Percentiles rank a stretch among this genome's conserved stretches.
phyloP scores from a whole-genome alignment of 495 filamentous ascomycete genomes.

The Penicillium crystallinum region DNA sequence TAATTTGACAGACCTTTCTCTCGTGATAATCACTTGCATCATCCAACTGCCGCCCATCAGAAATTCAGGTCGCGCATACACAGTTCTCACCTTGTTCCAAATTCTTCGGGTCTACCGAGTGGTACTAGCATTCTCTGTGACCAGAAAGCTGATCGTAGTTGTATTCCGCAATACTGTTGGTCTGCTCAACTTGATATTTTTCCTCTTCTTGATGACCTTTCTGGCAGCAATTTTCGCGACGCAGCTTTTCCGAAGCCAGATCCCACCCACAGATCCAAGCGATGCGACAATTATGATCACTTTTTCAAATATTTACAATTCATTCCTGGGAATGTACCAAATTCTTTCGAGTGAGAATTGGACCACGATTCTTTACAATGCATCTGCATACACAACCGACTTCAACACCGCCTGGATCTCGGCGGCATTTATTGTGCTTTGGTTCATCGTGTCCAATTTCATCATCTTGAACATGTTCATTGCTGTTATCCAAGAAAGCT shows the following conservation, averaged over 20 bases:
- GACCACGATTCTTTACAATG: constrained; percentile 81
- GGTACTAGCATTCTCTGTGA: constrained; percentile 83
- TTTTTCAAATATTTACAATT: constrained; percentile 89
- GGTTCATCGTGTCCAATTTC: constrained; percentile 94
- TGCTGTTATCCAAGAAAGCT: constrained; percentile 99
- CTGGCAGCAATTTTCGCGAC: constrained; percentile 89
- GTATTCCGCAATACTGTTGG: constrained; percentile 90
- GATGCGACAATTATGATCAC: constrained; percentile 59
- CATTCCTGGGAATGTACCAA: constrained; percentile 97
- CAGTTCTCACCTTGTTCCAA: constrained; percentile 90
- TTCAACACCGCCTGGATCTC: constrained; percentile 85
- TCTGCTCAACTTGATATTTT: constrained; percentile 90
- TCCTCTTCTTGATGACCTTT: constrained; percentile 93
- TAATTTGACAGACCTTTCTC: constrained; percentile 73
- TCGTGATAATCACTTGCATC: constrained; percentile 74
- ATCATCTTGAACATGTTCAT: constrained; percentile 99
- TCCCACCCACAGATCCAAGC: constrained; percentile 54
- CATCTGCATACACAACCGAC: constrained; percentile 58
- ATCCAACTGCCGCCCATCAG: constrained; percentile 84
- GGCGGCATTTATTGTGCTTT: constrained; percentile 85
- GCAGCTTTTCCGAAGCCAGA: constrained; percentile 85
- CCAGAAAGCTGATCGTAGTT: constrained; percentile 72
- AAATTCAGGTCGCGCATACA: constrained; percentile 69
- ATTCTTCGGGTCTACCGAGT: constrained; percentile 89
- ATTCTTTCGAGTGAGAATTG: constrained; percentile 97